phyloP scores from a whole-genome alignment of 768 basidiomycete genomes.

The Botryobasidium botryosum region DNA sequence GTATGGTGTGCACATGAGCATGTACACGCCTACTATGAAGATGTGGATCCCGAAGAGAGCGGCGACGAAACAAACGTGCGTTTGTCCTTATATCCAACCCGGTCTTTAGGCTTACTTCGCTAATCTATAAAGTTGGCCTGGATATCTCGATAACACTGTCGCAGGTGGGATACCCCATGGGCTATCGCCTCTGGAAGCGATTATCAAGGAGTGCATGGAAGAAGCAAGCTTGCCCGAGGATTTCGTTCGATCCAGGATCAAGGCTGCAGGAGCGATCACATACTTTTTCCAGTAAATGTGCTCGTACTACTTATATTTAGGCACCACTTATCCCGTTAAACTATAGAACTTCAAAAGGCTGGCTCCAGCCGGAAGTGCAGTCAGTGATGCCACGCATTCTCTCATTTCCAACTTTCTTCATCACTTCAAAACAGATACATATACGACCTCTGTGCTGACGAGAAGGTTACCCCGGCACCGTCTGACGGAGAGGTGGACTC shows the following conservation, averaged over 20 bases:
- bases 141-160: slow-evolving; percentile 75
- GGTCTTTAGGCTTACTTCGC: not conserved
- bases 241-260: slow-evolving; percentile 42
- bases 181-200: slow-evolving; percentile 46
- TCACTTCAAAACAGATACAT: no score
- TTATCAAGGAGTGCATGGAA: slow-evolving; percentile 86
- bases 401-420: no score
- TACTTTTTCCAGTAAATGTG: slow-evolving; percentile 56
- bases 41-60: slow-evolving; percentile 85
- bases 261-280: slow-evolving; percentile 49
- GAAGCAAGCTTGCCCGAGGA: slow-evolving; percentile 67
- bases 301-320: not conserved
- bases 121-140: slow-evolving; percentile 55
- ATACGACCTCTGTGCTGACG: slow-evolving; percentile 66
- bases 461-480: slow-evolving; percentile 38
- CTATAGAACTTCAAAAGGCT: slow-evolving; percentile 42
- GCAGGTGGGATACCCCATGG: slow-evolving; percentile 86
- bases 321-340: no score
- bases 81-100: not conserved
- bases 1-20: slow-evolving; percentile 83
- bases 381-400: no score
- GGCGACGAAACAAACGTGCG: slow-evolving; percentile 76
- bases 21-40: slow-evolving; percentile 40
- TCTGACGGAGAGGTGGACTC: slow-evolving; percentile 88
- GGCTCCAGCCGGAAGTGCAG: slow-evolving; percentile 80